Conservation (phyloP, 1,284 basidiomycete species). For the Butyriboletus appendiculatus region DNA sequence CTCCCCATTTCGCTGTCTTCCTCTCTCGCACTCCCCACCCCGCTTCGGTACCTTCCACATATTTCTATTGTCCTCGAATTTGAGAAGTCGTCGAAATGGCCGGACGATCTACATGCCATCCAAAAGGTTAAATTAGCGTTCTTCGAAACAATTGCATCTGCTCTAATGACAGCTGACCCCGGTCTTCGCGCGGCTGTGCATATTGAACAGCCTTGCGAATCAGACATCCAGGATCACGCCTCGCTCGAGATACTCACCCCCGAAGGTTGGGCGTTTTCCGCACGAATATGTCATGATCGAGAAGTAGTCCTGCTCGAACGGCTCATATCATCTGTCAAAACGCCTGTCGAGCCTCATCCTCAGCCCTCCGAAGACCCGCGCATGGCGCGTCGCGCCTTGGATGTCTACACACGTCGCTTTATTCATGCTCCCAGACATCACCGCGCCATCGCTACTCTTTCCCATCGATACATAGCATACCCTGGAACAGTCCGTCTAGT, state of each 20-base stretch:
- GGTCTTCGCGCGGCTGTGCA: slow-evolving; percentile 62
- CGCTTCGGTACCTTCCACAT: slow-evolving; percentile 65
- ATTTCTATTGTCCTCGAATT: slow-evolving; percentile 85
- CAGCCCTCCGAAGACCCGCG: slow-evolving; percentile 34
- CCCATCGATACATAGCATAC: slow-evolving; percentile 80
- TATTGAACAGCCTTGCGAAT: slow-evolving; percentile 50
- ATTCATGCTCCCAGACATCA: slow-evolving; percentile 85
- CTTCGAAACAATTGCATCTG: slow-evolving; percentile 73
- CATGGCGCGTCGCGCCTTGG: slow-evolving; percentile 56
- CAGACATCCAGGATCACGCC: slow-evolving; percentile 68
- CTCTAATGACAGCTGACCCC: slow-evolving; percentile 54
- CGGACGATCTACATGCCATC: slow-evolving; percentile 90
- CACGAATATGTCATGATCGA: slow-evolving; percentile 86
- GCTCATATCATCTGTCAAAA: slow-evolving; percentile 48
- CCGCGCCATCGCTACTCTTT: slow-evolving; percentile 76
- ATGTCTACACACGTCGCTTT: slow-evolving; percentile 70
- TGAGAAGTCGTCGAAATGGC: slow-evolving; percentile 92
- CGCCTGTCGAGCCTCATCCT: neutral
- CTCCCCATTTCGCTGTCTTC: slow-evolving; percentile 53
- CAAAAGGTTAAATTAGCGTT: slow-evolving; percentile 97
- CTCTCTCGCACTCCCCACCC: slow-evolving; percentile 50
- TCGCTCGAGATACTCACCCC: slow-evolving; percentile 78
- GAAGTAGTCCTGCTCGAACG: slow-evolving; percentile 82
- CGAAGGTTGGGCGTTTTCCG: slow-evolving; percentile 86
- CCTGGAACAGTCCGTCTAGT: slow-evolving; percentile 84